phyloP scores from a whole-genome alignment of 495 filamentous ascomycete genomes.

The Hypoxylon crocopeplum region DNA sequence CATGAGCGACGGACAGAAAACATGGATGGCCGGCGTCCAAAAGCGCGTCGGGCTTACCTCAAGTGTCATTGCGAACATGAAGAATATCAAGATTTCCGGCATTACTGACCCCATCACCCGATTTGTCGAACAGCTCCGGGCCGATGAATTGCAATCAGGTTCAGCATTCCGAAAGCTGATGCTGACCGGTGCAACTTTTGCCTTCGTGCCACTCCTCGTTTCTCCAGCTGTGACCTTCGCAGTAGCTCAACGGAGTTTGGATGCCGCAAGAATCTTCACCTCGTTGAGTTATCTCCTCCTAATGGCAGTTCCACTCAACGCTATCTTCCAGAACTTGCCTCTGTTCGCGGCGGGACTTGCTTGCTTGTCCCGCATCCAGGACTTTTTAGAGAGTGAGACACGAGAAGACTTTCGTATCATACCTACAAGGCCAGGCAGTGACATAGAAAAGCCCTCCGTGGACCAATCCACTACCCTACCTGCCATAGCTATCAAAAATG shows the following conservation, averaged over 20 bases:
- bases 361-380: conserved; percentile 65
- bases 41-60: conserved; percentile 60
- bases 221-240: conserved; percentile 54
- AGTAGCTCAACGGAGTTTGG: conserved; percentile 50
- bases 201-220: conserved; percentile 58
- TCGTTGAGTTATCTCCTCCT: conserved; percentile 67
- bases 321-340: conserved; percentile 64
- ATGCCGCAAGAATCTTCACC: conserved; percentile 62
- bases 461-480: not conserved
- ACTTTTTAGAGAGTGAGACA: conserved; percentile 57
- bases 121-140: conserved; percentile 60
- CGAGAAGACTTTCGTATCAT: conserved; percentile 27
- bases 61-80: conserved; percentile 64
- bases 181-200: conserved; percentile 59
- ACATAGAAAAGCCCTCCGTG: conserved; percentile 1
- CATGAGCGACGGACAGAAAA: conserved; percentile 54
- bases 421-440: not conserved
- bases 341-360: conserved; percentile 60
- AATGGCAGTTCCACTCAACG: conserved; percentile 61
- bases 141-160: conserved; percentile 64
- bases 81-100: conserved; percentile 68
- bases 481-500: conserved; percentile 37
- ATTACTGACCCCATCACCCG: conserved; percentile 51
- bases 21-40: conserved; percentile 60
- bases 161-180: conserved; percentile 62